Evolutionary conservation across 306 rosid species (phyloP).

Genomic region (Cucurbita moschata): DNA sequence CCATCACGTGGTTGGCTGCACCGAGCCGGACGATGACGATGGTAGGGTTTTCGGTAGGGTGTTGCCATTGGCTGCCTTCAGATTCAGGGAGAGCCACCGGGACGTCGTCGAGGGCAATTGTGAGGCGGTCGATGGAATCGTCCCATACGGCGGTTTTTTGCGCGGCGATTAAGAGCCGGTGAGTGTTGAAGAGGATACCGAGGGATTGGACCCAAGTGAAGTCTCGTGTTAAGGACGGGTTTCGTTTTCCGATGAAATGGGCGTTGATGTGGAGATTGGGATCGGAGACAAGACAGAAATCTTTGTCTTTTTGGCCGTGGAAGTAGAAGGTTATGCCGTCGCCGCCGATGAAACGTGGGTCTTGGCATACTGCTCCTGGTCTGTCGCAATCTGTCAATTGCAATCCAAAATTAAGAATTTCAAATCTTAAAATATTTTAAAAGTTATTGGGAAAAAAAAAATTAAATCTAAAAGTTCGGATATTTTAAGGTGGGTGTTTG

Average conservation of each 20-base stretch:
- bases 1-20: constrained; percentile 16
- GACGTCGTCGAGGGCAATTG: constrained; percentile 20
- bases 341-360: constrained; percentile 31
- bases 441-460: no score
- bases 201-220: constrained; percentile 57
- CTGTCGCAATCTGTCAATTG: constrained; percentile 17
- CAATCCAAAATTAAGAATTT: neutral
- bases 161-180: constrained; percentile 38
- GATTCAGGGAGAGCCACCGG: constrained; percentile 16
- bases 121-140: constrained; percentile 26
- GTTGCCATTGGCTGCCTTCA: constrained; percentile 27
- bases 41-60: neutral
- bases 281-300: constrained; percentile 50
- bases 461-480: no score
- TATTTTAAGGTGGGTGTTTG: no score
- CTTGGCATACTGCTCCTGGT: constrained; percentile 29
- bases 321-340: constrained; percentile 34
- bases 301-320: constrained; percentile 49
- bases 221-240: constrained; percentile 25
- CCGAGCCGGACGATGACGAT: constrained; percentile 10
- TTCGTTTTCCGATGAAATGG: constrained; percentile 50
- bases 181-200: constrained; percentile 34
- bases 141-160: constrained; percentile 34
- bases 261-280: constrained; percentile 55
- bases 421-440: no score